A percentile compares a stretch with the other conserved stretches of the same genome.
Evolutionary conservation across 306 rosid species (phyloP).

Genomic region (Quercus gilva): DNA sequence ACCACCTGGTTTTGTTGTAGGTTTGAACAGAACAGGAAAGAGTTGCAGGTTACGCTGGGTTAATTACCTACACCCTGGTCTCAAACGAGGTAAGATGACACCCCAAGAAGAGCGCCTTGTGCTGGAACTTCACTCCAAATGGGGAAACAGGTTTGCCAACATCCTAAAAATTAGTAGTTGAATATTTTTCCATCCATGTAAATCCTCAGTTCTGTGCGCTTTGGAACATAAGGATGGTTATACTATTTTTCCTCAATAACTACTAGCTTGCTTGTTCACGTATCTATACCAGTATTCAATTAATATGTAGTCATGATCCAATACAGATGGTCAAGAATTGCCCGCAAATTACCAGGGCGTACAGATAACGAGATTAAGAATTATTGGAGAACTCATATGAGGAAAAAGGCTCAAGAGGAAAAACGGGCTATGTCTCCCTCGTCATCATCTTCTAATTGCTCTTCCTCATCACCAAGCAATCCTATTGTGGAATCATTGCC

Average conservation of each 20-base stretch:
- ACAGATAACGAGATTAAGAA: conserved; percentile 98
- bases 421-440: conserved; percentile 34
- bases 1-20: conserved; percentile 57
- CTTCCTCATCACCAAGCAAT: conserved; percentile 53
- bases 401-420: conserved; percentile 83
- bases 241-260: not conserved
- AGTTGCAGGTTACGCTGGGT: conserved; percentile 98
- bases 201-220: not conserved
- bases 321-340: conserved; percentile 93
- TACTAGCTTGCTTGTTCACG: not conserved
- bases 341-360: conserved; percentile 87
- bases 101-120: conserved; percentile 86
- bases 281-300: not conserved
- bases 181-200: not conserved
- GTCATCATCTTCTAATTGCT: conserved; percentile 31
- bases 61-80: conserved; percentile 94
- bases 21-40: conserved; percentile 94
- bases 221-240: not conserved
- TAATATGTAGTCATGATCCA: not conserved
- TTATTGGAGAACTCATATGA: conserved; percentile 92
- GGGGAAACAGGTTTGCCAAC: conserved; percentile 87
- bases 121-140: conserved; percentile 84
- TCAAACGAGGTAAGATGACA: conserved; percentile 86
- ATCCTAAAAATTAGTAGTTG: not conserved
- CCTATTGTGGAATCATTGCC: conserved; percentile 44